Percentiles rank a stretch among this genome's conserved stretches.
phyloP scores from a whole-genome alignment of 2,329 filamentous ascomycete genomes.

The Escovopsis sp. region DNA sequence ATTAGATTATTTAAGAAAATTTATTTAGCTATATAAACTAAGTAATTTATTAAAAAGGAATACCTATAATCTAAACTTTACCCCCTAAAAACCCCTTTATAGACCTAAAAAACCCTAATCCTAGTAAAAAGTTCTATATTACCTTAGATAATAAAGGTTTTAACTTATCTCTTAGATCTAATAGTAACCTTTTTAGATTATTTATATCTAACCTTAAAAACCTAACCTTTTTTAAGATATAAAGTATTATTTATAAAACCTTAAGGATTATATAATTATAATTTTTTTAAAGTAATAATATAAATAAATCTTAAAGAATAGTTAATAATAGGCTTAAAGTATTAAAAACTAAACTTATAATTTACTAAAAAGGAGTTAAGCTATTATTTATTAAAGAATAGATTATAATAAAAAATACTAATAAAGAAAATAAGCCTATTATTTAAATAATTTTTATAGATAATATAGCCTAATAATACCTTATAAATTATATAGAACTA shows the following conservation, averaged over 20 bases:
- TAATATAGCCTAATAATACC: background rate
- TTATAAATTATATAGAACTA: background rate
- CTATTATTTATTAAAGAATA: no score
- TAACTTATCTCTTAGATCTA: background rate
- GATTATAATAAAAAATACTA: no score
- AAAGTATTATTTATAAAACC: background rate
- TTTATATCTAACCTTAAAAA: background rate
- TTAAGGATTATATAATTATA: background rate
- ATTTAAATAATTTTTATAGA: background rate
- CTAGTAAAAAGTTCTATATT: background rate
- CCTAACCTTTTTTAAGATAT: background rate
- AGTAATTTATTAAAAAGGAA: no score
- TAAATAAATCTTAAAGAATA: background rate
- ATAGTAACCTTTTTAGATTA: background rate
- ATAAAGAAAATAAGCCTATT: no score
- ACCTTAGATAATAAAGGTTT: background rate
- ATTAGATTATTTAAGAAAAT: no score
- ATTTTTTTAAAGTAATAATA: background rate
- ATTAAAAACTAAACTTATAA: background rate
- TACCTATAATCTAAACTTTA: background rate
- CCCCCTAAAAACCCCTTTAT: background rate
- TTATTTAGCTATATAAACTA: no score
- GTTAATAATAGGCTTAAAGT: no score
- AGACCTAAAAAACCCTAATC: background rate
- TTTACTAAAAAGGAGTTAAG: background rate